Base-by-base conservation (phyloP, 1,139 yeast species). In the Lodderomyces metapsilosis region DNA sequence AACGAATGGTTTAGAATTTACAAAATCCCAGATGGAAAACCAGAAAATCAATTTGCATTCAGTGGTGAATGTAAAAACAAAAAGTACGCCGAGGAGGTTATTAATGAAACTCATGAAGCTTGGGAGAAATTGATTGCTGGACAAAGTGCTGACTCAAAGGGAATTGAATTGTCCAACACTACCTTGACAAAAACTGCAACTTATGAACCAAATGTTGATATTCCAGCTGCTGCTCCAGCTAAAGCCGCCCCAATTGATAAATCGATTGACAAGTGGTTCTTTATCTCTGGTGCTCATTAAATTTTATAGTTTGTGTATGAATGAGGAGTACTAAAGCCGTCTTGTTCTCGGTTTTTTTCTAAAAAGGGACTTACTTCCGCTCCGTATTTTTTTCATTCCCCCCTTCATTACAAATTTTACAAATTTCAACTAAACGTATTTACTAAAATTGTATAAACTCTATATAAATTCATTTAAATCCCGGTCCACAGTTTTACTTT, bases 211-310 rank as follows among this genome's bases (percentile, higher is more conserved):
- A 54, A 72, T 49, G 78, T 77, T 51, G 75, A 68, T 44, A 63
- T 88, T 45, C 94, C 97, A 52, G 74, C 77, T 48, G 92, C 85
- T 55, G 59, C 81, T 57, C 80, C 85, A 50, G 68, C 73, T 53
- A 76, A 89, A 49, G 91, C 94, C 61, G 97, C 95, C 52, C 95
- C 96, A 68, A 88, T 92, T 66, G 98, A 92, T 76, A 82, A 88
- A 70, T 88, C 97, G 44, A 74, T 92, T 64, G 98, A 92, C 80
- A 92, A 92, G 77, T 92, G 98, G 98, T 92, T 92, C 80, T 92
- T 82, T 81, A 92, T 92, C 66, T 88, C 98, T 51, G 97, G 97
- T 70, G 85, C 77, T 50, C 77, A 72, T 54, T 72, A 67, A 58
- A 25, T 36, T n/a, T 18, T 28, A 10, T 13, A 15, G 18, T n/a